Conservation (phyloP, 2,329 filamentous ascomycete species). For the Fusarium sp. region DNA sequence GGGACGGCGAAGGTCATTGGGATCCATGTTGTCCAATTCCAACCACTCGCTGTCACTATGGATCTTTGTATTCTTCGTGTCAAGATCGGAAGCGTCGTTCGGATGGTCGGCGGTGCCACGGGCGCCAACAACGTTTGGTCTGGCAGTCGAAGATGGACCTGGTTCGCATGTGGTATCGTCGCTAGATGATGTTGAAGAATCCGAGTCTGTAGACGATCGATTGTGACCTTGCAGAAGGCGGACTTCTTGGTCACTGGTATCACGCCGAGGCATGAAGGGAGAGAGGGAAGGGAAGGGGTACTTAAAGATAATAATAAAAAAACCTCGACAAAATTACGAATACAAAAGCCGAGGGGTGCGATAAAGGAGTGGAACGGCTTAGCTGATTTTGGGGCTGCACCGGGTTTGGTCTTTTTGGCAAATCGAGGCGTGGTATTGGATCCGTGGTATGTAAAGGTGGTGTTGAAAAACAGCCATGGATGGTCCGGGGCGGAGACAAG, state of each 20-base stretch:
- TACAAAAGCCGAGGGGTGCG: conserved; percentile 10
- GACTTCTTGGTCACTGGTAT: conserved; percentile 36
- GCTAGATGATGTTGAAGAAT: conserved; percentile 31
- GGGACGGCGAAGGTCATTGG: conserved; percentile 53
- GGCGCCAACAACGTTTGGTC: conserved; percentile 40
- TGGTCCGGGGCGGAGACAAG: conserved; percentile 29
- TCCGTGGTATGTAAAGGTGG: conserved; percentile 33
- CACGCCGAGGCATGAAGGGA: conserved; percentile 36
- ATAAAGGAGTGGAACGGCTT: conserved; percentile 24
- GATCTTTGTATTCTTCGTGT: conserved; percentile 46
- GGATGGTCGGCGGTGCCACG: conserved; percentile 36
- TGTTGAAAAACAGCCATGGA: conserved; percentile 36
- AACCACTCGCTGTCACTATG: conserved; percentile 42
- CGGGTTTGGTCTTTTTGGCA: conserved; percentile 27
- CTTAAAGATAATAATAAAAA: not conserved
- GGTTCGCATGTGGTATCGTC: conserved; percentile 44
- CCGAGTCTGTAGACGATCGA: conserved; percentile 20
- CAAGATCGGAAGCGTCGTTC: conserved; percentile 43
- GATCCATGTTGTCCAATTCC: conserved; percentile 51
- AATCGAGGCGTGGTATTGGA: conserved; percentile 32
- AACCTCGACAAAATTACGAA: conserved; percentile 14
- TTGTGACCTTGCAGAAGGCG: conserved; percentile 32
- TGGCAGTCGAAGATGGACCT: conserved; percentile 31
- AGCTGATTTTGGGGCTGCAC: conserved; percentile 23
- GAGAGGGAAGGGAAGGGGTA: not conserved